Evolutionary conservation across 192 early-diverging fungal species (phyloP), one percentile per base, ranked within the genome.

Genomic region (Polychytrium aggregatum): DNA sequence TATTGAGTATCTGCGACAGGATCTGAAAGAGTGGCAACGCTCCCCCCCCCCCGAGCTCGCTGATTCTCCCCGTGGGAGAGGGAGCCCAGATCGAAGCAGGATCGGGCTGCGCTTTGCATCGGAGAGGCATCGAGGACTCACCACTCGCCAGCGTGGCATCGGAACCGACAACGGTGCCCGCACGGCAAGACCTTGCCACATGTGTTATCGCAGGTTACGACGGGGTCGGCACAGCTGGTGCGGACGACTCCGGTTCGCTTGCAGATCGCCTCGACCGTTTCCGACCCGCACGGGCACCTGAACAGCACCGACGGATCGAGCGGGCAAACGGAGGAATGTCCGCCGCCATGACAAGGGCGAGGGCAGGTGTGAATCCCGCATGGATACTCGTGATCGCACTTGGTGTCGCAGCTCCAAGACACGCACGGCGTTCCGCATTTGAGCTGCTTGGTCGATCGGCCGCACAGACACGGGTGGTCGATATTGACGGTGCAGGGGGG

Each of bases 401-500:
- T 16, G 20, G 60, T 34, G 4, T 35, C 50, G 51, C 71, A 74
- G 3, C 46, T 44, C 46, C 37, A 52, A 22, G 37, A n/a, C 20
- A 46, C 56, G 7, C 36, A 21, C 2, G 40, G 21, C 27, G 34
- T 14, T 6, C 59, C 67, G 39, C 71, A 74, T 0, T 52, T 34
- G 13, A 53, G 43, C 11, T 43, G 24, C 17, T 38, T 46, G 3
- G 59, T 50, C 13, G 41, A 38, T 26, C 63, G 59, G 26, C 67
- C 61, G 48, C 71, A 74, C 6, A 21, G 39, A 43, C 71, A 74
- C 20, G 42, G 30, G 9, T 52, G 17, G 2, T 22, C 38, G 2
- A 60, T 17, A 4, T 24, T 39, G 20, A 63, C 42, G 14, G 55
- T 29, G 46, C 93, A 94, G 1, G 82, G 83, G 37, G 60, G 66